Percentiles rank a stretch among this genome's conserved stretches.
Conservation (phyloP, 805 yeast species). For the Barnettozyma salicaria region DNA sequence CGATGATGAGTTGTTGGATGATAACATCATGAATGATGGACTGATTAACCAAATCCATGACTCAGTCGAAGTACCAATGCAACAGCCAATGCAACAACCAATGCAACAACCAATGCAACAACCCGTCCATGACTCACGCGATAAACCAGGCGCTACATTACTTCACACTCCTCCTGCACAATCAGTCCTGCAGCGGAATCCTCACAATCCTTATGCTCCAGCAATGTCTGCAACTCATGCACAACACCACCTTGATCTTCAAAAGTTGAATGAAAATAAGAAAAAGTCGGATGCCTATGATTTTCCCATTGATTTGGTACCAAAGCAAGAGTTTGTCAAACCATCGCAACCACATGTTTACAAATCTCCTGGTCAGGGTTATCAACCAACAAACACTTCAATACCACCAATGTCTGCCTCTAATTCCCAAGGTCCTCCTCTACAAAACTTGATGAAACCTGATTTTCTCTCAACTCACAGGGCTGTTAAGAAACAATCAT, state of each 20-base stretch:
- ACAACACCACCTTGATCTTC: constrained; percentile 19
- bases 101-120: constrained; percentile 5
- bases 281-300: constrained; percentile 74
- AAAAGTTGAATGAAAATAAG: constrained; percentile 40
- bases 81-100: constrained; percentile 1
- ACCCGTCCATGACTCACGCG: no score
- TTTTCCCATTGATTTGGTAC: constrained; percentile 54
- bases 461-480: not conserved
- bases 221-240: not conserved
- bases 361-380: not conserved
- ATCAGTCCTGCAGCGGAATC: not conserved
- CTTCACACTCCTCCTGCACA: not conserved
- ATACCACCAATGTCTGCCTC: not conserved
- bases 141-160: no score
- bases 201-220: constrained; percentile 3
- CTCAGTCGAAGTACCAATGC: constrained; percentile 5
- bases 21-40: constrained; percentile 34
- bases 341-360: constrained; percentile 9
- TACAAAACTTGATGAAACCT: not conserved
- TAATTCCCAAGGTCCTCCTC: not conserved
- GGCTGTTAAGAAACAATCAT: constrained; percentile 29
- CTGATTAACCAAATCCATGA: constrained; percentile 24
- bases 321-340: constrained; percentile 25
- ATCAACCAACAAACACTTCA: not conserved
- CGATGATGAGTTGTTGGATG: constrained; percentile 35